These are phyloP conservation scores for Dioszegia hungarica DNA, from an alignment of 768 basidiomycete genomes.

Conservation along the genomic window DNA sequence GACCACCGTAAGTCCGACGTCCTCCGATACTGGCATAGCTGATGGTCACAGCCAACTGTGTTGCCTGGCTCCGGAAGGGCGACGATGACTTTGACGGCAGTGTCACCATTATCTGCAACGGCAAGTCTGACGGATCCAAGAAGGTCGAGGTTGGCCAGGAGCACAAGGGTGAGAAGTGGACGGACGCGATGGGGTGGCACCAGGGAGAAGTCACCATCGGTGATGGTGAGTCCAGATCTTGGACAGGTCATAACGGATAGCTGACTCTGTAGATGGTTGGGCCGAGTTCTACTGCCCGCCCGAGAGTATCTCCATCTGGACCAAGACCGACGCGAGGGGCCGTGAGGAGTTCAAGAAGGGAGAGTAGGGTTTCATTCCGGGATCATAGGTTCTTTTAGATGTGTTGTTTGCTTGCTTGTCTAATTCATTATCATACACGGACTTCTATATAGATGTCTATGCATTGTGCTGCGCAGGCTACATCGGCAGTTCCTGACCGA, in stretches of 20 bases:
- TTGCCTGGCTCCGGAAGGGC: conserved; percentile 52
- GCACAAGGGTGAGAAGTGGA: conserved; percentile 54
- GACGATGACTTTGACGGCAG: conserved; percentile 50
- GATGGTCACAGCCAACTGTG: conserved; percentile 43
- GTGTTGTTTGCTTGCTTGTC: too few species aligned
- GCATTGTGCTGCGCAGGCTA: too few species aligned
- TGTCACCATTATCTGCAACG: conserved; percentile 47
- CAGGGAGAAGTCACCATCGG: conserved; percentile 53
- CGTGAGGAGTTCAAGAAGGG: conserved; percentile 50
- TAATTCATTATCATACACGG: too few species aligned
- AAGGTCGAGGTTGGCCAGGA: conserved; percentile 51
- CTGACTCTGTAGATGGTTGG: conserved; percentile 49
- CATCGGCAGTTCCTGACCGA: too few species aligned
- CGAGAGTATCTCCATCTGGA: conserved; percentile 52
- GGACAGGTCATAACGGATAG: neutral
- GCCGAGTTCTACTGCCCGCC: conserved; percentile 52
- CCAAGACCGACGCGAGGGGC: conserved; percentile 50
- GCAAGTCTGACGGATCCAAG: conserved; percentile 48
- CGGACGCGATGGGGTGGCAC: conserved; percentile 53
- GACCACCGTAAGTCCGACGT: conserved; percentile 44
- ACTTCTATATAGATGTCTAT: too few species aligned
- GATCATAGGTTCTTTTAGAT: too few species aligned
- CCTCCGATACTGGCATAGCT: neutral
- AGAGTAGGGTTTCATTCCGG: too few species aligned
- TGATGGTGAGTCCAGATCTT: conserved; percentile 39